Evolutionary conservation across 23 red algal genomes (phyloP).

Genomic region (Cyanidiococcus yangmingshanensis): DNA sequence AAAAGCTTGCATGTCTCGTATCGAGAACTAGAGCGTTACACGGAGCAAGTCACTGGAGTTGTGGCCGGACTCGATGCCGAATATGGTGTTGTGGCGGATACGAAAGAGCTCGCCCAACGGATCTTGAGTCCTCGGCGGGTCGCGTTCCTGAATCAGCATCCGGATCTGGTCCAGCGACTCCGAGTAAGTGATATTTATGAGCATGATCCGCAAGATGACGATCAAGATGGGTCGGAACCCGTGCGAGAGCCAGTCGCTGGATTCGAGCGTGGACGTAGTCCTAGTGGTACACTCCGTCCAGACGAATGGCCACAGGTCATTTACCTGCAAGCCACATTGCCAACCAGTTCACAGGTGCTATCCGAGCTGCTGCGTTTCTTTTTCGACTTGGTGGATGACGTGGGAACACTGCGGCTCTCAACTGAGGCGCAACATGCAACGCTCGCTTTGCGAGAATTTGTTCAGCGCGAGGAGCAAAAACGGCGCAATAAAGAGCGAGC

Average conservation of each 20-base stretch:
- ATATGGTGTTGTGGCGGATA: constrained; percentile 13
- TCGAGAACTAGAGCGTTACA: constrained; percentile 6
- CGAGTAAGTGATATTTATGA: constrained; percentile 8
- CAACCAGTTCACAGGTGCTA: neutral
- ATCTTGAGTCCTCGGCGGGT: neutral
- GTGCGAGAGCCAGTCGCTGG: neutral
- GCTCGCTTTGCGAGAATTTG: neutral
- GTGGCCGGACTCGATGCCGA: neutral
- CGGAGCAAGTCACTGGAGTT: constrained; percentile 2
- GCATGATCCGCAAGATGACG: neutral
- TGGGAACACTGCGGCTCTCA: neutral
- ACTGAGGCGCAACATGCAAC: neutral
- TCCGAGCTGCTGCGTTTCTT: constrained; percentile 2
- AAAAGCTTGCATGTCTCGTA: constrained; percentile 15
- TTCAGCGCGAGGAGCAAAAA: neutral
- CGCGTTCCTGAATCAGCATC: neutral
- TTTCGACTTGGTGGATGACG: constrained; percentile 9
- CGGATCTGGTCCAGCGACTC: neutral
- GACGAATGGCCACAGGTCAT: neutral
- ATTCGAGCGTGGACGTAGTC: neutral
- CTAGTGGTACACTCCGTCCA: neutral
- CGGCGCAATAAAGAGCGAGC: neutral
- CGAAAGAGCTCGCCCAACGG: neutral
- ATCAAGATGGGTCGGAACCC: neutral
- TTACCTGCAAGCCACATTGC: neutral